phyloP scores from a whole-genome alignment of 2,329 filamentous ascomycete genomes.

The Ceratocystis cubensis region DNA sequence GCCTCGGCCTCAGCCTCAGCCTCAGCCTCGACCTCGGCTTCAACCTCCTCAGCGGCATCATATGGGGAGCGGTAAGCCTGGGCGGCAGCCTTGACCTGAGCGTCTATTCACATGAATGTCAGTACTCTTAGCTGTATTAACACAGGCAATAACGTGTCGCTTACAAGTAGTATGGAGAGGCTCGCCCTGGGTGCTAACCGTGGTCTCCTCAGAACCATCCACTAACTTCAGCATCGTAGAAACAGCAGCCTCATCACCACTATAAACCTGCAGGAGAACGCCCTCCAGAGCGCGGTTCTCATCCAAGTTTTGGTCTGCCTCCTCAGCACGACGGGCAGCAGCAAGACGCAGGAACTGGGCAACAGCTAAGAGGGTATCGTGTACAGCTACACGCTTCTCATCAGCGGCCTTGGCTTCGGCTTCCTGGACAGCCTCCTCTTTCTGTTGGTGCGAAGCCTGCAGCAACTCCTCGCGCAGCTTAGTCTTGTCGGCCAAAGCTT shows the following conservation, averaged over 20 bases:
- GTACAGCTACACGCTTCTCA: conserved; percentile 32
- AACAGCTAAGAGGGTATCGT: conserved; percentile 54
- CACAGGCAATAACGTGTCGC: conserved; percentile 26
- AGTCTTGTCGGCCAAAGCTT: conserved; percentile 45
- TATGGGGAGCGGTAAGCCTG: conserved; percentile 40
- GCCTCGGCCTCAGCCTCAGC: conserved; percentile 22
- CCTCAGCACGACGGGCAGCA: conserved; percentile 60
- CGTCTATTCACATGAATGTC: conserved; percentile 26
- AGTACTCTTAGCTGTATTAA: background rate
- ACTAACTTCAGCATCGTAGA: conserved; percentile 65
- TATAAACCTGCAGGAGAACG: conserved; percentile 64
- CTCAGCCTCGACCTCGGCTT: conserved; percentile 16
- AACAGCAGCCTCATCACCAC: conserved; percentile 63
- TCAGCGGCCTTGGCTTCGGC: conserved; percentile 38
- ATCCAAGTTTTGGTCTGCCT: conserved; percentile 49
- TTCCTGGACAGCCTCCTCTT: conserved; percentile 39
- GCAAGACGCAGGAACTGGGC: conserved; percentile 72
- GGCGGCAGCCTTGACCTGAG: conserved; percentile 34
- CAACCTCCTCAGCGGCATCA: conserved; percentile 25
- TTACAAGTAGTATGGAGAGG: conserved; percentile 59
- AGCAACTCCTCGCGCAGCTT: conserved; percentile 45
- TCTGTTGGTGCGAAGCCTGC: conserved; percentile 42
- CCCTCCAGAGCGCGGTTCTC: conserved; percentile 74
- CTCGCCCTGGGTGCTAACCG: conserved; percentile 52
- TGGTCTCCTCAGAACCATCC: conserved; percentile 54